Evolutionary conservation across 2,329 filamentous ascomycete genomes (phyloP).

Genomic region (Zymoseptoria passerinii): DNA sequence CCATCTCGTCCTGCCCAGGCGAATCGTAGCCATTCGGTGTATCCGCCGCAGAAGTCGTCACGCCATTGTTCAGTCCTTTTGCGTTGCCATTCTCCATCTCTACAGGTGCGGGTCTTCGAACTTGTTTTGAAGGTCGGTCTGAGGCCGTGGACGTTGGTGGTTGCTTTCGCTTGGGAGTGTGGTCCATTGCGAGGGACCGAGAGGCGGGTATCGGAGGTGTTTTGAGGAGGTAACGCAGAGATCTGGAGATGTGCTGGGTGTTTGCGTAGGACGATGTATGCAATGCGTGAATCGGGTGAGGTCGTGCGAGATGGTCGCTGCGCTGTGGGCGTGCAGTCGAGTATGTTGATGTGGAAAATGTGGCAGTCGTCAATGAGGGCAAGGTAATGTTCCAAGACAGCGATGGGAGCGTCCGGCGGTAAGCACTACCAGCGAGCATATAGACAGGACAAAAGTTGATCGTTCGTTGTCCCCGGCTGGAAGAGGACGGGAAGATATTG

Average conservation of each 20-base stretch:
- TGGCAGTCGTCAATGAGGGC: background rate
- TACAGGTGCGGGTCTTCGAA: slow-evolving; percentile 21
- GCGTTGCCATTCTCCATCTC: slow-evolving; percentile 14
- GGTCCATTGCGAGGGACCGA: slow-evolving; percentile 17
- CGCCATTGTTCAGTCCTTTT: slow-evolving; percentile 20
- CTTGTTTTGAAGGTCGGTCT: slow-evolving; percentile 30
- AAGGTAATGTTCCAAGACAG: background rate
- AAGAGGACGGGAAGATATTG: background rate
- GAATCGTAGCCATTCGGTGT: slow-evolving; percentile 30
- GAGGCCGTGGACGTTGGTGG: slow-evolving; percentile 24
- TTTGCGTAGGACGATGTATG: background rate
- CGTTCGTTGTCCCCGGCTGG: background rate
- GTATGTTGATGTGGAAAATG: background rate
- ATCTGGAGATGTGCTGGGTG: background rate
- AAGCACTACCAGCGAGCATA: background rate
- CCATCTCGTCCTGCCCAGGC: slow-evolving; percentile 37
- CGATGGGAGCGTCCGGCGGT: background rate
- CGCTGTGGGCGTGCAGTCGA: background rate
- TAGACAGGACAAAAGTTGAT: background rate
- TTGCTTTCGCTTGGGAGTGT: slow-evolving; percentile 31
- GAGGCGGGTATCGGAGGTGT: background rate
- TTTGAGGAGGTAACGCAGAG: background rate
- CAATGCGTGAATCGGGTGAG: background rate
- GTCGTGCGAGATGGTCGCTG: background rate
- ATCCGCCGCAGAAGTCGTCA: slow-evolving; percentile 23